Base-by-base conservation (phyloP, 176 grass and related monocot species). In the Paspalum notatum region DNA sequence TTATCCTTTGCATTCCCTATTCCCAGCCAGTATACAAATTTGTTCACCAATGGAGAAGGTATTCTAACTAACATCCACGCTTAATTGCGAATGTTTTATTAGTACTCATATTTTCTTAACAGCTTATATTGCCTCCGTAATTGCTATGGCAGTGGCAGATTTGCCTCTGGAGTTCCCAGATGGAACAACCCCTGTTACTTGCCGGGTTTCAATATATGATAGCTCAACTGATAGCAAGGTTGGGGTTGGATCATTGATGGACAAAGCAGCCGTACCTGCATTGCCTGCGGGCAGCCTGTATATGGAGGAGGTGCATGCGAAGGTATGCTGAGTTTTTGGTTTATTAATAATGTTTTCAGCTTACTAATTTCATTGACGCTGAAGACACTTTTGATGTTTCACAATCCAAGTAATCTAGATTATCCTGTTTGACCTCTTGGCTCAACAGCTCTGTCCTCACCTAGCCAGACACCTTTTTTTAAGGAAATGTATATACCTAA, bases 251-350 rank as follows among this genome's bases (percentile, higher is more conserved):
- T 86, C 90, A 24, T 68, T 91, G 77, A 93, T 99, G 89, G 64
- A 95, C 81, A 95, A 93, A 87, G 96, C 96, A 17, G 63, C 47
- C 75, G 89, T 99, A 25, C 96, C 96, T 81, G 79, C 90, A 40
- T 82, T 99, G 49, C 90, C 93, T 68, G 39, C 84, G 61, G 96
- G 96, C 67, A 95, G 86, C 75, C 73, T 99, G 45, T 99, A 99
- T 78, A 99, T 99, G 96, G 96, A 99, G 86, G 96, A 99, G 68
- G 82, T 99, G 74, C 96, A 95, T 41, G 93, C 90, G 0, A 99
- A 99, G 90, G 96, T 99, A 75, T 73, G 64, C 65, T 45, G 25
- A n/a, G n/a, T n/a, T 62, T 72, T 76, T 79, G 17, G 10, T 64
- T 85, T 63, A 26, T 85, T 24, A 32, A 37, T 43, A 51, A 69